phyloP scores from a whole-genome alignment of 495 filamentous ascomycete genomes.

The Aspergillus cavernicola region DNA sequence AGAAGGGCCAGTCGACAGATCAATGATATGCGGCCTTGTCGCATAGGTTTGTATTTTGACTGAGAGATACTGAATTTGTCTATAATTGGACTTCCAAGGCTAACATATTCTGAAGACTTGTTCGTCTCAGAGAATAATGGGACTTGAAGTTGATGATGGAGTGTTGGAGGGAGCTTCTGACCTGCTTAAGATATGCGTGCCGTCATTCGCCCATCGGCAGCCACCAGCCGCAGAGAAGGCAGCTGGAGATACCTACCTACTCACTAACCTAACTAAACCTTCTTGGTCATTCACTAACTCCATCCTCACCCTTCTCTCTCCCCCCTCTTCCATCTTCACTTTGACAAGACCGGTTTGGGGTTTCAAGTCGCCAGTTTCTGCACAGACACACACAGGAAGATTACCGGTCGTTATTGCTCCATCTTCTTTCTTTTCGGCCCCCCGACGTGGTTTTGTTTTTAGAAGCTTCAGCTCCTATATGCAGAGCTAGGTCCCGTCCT shows the following conservation, averaged over 20 bases:
- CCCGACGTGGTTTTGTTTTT: constrained; percentile 14
- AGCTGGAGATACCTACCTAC: constrained; percentile 3
- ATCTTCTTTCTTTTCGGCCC: constrained; percentile 15
- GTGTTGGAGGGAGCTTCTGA: constrained; percentile 1
- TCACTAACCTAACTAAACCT: constrained; percentile 10
- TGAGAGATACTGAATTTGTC: too few species aligned
- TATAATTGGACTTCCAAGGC: too few species aligned
- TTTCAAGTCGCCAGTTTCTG: neutral
- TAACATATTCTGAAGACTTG: too few species aligned
- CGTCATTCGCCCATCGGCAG: constrained; percentile 16
- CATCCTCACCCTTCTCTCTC: constrained; percentile 4
- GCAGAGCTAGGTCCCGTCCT: constrained; percentile 18
- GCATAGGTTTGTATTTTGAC: neutral
- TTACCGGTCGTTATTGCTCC: constrained; percentile 1
- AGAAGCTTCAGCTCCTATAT: constrained; percentile 16
- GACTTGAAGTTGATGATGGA: too few species aligned
- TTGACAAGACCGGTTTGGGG: neutral
- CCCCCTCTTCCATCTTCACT: constrained; percentile 12
- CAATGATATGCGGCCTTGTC: neutral
- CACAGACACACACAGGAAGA: neutral
- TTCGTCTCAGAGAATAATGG: too few species aligned
- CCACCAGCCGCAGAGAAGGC: constrained; percentile 1
- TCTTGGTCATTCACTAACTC: constrained; percentile 10
- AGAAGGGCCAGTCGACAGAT: neutral
- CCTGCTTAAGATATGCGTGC: constrained; percentile 8